phyloP scores from a whole-genome alignment of 2,329 filamentous ascomycete species.

The Aureobasidium sp. region DNA sequence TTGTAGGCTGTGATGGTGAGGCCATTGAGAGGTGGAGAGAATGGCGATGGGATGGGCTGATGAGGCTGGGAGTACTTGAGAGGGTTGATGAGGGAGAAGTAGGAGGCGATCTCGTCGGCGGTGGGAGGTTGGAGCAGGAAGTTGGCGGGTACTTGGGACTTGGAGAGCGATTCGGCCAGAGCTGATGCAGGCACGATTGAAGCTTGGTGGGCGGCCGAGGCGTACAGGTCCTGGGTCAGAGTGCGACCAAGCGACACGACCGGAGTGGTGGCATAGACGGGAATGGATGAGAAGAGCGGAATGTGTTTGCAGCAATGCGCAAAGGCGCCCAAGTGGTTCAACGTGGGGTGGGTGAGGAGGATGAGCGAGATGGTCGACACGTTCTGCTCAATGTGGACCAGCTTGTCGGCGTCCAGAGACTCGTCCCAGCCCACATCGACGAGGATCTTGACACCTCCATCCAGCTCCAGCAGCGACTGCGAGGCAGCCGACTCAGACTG shows the following conservation, averaged over 20 bases:
- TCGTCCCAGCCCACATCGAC: conserved; percentile 97
- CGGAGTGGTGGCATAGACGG: conserved; percentile 87
- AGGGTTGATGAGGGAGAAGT: conserved; percentile 84
- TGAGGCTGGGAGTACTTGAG: conserved; percentile 97
- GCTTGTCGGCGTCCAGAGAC: conserved; percentile 71
- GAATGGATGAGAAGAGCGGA: conserved; percentile 82
- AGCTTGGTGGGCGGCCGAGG: conserved; percentile 78
- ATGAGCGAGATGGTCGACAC: conserved; percentile 87
- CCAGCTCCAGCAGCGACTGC: conserved; percentile 92
- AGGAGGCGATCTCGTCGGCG: conserved; percentile 80
- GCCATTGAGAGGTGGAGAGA: conserved; percentile 81
- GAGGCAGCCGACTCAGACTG: conserved; percentile 80
- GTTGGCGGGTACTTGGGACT: conserved; percentile 39
- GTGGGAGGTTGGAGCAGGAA: conserved; percentile 65
- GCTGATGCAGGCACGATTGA: conserved; percentile 70
- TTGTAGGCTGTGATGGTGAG: conserved; percentile 95
- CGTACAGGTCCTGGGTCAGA: conserved; percentile 84
- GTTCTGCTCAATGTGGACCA: conserved; percentile 88
- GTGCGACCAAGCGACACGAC: conserved; percentile 91
- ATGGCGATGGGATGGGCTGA: conserved; percentile 78
- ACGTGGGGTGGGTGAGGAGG: conserved; percentile 88
- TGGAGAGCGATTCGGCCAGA: conserved; percentile 60
- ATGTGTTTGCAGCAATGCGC: conserved; percentile 97
- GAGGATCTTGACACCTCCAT: conserved; percentile 91
- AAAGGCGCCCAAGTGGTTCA: conserved; percentile 85